Evolutionary conservation across 2,329 filamentous ascomycete genomes (phyloP), one percentile per base, ranked within the genome.

Genomic region (Nemania serpens): DNA sequence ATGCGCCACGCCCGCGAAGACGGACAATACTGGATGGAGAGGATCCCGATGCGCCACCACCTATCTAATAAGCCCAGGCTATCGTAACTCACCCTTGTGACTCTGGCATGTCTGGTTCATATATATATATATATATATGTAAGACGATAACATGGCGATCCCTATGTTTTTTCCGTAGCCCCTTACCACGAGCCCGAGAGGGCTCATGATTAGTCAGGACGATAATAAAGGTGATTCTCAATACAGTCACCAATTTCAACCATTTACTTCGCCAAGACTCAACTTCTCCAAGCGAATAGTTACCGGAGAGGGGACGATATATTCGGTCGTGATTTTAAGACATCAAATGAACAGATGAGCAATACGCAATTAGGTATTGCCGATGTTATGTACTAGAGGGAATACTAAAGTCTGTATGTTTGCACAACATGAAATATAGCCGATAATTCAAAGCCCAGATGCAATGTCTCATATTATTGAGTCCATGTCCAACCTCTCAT

Each of bases 1-100:
- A 66, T 36, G 70, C 68, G 51, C 64, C 58, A 33, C 70, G 72
- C 9, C 65, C 64, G 15, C 68, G 70, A 10, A 63, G 68, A 18
- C 50, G 71, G 22, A 73, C 72, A 17, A 65, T 74, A 43, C 66
- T 74, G n/a, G 72, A 74, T 33, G 71, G 72, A 34, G 72, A 74
- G 48, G 72, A 72, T 22, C 67, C 56, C 34, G 71, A 73, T 47
- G 68, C 70, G 34, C 68, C 72, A 2, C 72, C 72, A 7, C 72
- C 72, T n/a, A 71, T 73, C 46, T 74, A 63, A 66, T 33, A 20
- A 33, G 25, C 33, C 11, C 66, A 66, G n/a, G 39, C 33, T 45
- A 49, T 18, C 66, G 68, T 15, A 69, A 68, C 46, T 69, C 48
- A 36, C 20, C 20, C 15, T 39, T 25, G 17, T 46, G 37, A 17